Evolutionary conservation across 1,284 basidiomycete species (phyloP).

Genomic region (Ceratobasidium theobromae): DNA sequence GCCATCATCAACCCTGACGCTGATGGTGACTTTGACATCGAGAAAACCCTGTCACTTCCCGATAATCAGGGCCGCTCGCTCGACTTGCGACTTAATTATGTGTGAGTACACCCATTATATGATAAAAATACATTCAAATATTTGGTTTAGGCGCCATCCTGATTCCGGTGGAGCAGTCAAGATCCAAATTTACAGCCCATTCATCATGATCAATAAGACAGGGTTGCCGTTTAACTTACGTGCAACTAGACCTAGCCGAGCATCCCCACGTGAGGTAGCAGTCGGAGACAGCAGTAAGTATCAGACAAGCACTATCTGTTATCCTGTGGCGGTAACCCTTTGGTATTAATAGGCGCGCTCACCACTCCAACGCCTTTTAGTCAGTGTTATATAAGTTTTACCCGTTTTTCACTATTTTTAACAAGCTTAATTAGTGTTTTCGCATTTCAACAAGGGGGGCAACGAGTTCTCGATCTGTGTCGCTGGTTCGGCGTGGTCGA

Average conservation of each 20-base stretch:
- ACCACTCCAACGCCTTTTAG: slow-evolving; percentile 70
- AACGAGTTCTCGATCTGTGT: slow-evolving; percentile 85
- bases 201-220: slow-evolving; percentile 92
- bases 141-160: slow-evolving; percentile 65
- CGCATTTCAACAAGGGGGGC: slow-evolving; percentile 78
- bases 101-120: slow-evolving; percentile 53
- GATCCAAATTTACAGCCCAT: slow-evolving; percentile 94
- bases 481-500: slow-evolving; percentile 91
- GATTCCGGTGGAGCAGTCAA: slow-evolving; percentile 98
- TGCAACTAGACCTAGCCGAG: slow-evolving; percentile 55
- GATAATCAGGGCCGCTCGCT: slow-evolving; percentile 81
- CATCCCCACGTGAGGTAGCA: slow-evolving; percentile 6
- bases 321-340: slow-evolving; percentile 20
- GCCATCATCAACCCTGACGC: slow-evolving; percentile 96
- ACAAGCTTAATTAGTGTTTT: slow-evolving; percentile 68
- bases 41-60: slow-evolving; percentile 69
- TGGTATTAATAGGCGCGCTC: slow-evolving; percentile 50
- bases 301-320: not conserved
- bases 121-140: not conserved
- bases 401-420: slow-evolving; percentile 42
- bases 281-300: slow-evolving; percentile 19
- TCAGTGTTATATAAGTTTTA: slow-evolving; percentile 48
- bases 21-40: slow-evolving; percentile 86
- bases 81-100: slow-evolving; percentile 83
- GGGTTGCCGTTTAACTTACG: slow-evolving; percentile 81